Evolutionary conservation across 257 asterid genomes (phyloP).

Genomic region (Capsicum chinense): DNA sequence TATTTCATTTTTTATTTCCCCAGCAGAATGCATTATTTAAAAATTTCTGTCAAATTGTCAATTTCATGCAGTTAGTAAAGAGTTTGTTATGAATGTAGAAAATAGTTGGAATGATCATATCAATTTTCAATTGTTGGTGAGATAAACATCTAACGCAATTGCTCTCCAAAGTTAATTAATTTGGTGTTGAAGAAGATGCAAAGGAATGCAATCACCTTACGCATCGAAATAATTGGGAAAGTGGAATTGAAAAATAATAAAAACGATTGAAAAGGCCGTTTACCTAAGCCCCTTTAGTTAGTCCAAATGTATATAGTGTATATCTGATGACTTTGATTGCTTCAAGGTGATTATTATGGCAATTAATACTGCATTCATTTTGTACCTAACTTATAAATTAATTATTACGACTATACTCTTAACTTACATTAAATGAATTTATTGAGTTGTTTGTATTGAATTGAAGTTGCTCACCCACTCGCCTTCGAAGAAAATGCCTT

Average conservation of each 20-base stretch:
- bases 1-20: no score
- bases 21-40: background rate
- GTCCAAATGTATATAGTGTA: background rate
- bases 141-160: background rate
- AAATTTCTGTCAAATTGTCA: background rate
- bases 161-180: background rate
- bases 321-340: constrained; percentile 29
- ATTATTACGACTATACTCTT: constrained; percentile 32
- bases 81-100: background rate
- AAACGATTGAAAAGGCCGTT: constrained; percentile 38
- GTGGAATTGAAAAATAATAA: background rate
- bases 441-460: background rate
- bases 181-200: background rate
- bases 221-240: constrained; percentile 18
- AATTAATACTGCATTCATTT: constrained; percentile 53
- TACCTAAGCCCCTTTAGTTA: constrained; percentile 1
- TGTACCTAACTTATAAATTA: constrained; percentile 50
- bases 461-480: constrained; percentile 27
- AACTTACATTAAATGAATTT: constrained; percentile 27
- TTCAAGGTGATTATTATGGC: constrained; percentile 46
- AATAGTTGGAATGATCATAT: background rate
- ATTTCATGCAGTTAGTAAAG: constrained; percentile 1
- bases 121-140: constrained; percentile 19
- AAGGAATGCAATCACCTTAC: constrained; percentile 5
- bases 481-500: background rate